Conservation (phyloP, 2,329 filamentous ascomycete species). For the Cryoendolithus antarcticus region DNA sequence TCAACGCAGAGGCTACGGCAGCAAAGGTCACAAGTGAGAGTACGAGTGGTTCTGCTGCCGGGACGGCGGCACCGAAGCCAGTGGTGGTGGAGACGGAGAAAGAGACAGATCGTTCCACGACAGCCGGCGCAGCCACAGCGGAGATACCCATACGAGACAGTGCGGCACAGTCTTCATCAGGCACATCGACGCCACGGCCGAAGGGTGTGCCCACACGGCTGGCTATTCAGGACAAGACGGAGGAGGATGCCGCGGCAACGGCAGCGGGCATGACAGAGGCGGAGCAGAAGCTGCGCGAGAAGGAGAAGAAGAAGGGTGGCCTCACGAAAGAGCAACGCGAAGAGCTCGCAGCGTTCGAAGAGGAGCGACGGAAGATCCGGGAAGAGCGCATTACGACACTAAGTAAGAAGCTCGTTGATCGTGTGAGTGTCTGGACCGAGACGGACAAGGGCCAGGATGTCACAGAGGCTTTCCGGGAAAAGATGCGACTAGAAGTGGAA, state of each 20-base stretch:
- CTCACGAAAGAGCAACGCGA: conserved; percentile 87
- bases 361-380: conserved; percentile 69
- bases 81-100: conserved; percentile 3
- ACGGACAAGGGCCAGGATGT: conserved; percentile 82
- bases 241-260: conserved; percentile 58
- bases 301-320: conserved; percentile 80
- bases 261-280: conserved; percentile 56
- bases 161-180: conserved; percentile 11
- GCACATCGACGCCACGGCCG: conserved; percentile 38
- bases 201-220: conserved; percentile 62
- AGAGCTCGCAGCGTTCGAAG: conserved; percentile 76
- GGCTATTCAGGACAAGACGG: conserved; percentile 77
- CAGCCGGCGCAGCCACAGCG: conserved; percentile 6
- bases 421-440: conserved; percentile 91
- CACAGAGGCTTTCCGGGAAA: conserved; percentile 80
- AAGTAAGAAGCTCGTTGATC: conserved; percentile 72
- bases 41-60: too few species aligned
- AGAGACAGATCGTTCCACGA: conserved; percentile 6
- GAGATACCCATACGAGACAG: conserved; percentile 15
- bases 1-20: conserved; percentile 40
- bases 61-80: conserved; percentile 2
- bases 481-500: conserved; percentile 88
- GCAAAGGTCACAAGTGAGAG: conserved; percentile 16
- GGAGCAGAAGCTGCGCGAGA: conserved; percentile 63
- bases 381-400: conserved; percentile 83